Evolutionary conservation across 2,329 filamentous ascomycete genomes (phyloP), one percentile per base, ranked within the genome.

Genomic region (Neocucurbitaria cava): DNA sequence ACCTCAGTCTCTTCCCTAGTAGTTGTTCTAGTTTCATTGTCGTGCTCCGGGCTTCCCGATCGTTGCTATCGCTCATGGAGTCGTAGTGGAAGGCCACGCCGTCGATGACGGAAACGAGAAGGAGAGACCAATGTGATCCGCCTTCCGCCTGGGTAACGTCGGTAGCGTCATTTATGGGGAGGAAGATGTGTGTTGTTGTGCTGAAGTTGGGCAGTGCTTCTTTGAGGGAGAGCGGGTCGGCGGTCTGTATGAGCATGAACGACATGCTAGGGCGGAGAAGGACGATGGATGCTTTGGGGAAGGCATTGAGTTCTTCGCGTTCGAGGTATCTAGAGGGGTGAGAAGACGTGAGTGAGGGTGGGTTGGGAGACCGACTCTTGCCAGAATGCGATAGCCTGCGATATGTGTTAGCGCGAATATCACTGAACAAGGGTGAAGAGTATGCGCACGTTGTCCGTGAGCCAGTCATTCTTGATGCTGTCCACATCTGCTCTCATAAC

Each of bases 11-110:
- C 52, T 85, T 84, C 30, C 83, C 82, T 0, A 98, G 82, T 26
- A 98, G 79, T 28, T 81, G 79, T 23, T 85, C 82, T 39, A 99
- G 81, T 66, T 92, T 90, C 43, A 84, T 78, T 0, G 89, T 86
- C 6, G 89, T 89, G 1, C 84, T 79, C 46, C 84, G 83, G 0
- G 91, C 95, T 62, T 96, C 90, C 38, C 82, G 78, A 56, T 86
- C 85, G 76, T 99, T 98, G 35, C 86, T 84, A 1, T 88, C 87
- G 2, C 85, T 85, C 23, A 98, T 82, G 1, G 89, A 94, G 78
- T 99, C 95, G 78, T 99, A 99, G 80, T 99, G 95, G 76, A 99
- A 99, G 0, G 94, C 91, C 2, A 96, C 87, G 8, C 91, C 88
- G 72, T 99, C 95, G 45, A 96, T 87, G 36, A 92, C 85, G 11